Base-by-base conservation (phyloP, 2,329 filamentous ascomycete genomes). In the Botrytis hyacinthi region DNA sequence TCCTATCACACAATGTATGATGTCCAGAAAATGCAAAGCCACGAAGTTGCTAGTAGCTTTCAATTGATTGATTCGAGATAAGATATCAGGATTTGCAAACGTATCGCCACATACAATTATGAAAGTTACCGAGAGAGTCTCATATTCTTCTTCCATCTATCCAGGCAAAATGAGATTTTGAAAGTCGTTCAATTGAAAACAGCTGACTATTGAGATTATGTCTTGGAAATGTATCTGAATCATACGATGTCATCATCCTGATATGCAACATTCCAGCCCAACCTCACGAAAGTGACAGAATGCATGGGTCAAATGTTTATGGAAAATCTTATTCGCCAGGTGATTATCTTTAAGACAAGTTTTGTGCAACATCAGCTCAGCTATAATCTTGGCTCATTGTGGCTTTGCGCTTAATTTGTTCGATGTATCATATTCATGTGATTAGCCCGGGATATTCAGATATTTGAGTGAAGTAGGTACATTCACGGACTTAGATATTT, bases 251-350 rank as follows among this genome's bases (percentile, higher is more conserved):
- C 22, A 40, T 40, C 32, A 68, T 54, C 26, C 29, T 42, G 3
- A 67, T 20, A 67, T 67, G 65, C 32, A 54, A 54, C 22, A 68
- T 54, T 40, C 35, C 65, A 40, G 65, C 46, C 26, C 20, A 40
- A 14, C 9, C 26, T 16, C 35, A 57, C 65, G 35, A 68, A 51
- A 14, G 54, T 40, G 46, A n/a, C 35, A 35, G 44, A 67, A 2
- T 37, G 26, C 35, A 68, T 54, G 46, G 37, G n/a, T 54, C 16
- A 42, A 16, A 42, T 32, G 26, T 68, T 29, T 22, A 3, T 4
- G 1, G 12, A 26, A 20, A 26, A 40, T n/a, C 5, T 40, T 29
- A 54, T 68, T 68, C 16, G 65, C 51, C 46, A 54, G 35, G 9
- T 40, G 44, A 40, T 51, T 37, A 29, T n/a, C 14, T 54, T 54